These are phyloP conservation scores for Amborella trichopoda DNA, from an alignment of 164 flowering plant species.

Conservation along the genomic window DNA sequence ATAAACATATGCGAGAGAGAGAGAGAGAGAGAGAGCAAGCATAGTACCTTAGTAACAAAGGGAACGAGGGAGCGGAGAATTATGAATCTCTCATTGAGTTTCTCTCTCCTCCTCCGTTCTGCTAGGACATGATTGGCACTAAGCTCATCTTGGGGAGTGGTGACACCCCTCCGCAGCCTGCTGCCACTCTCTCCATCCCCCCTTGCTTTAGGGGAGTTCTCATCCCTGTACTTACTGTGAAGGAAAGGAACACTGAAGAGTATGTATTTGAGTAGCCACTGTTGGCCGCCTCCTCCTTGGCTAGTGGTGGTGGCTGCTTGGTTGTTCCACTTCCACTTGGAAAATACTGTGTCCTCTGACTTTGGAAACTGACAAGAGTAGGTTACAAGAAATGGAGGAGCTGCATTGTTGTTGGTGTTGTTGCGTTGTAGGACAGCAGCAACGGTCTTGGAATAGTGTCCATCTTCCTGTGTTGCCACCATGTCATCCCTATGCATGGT, in stretches of 20 bases:
- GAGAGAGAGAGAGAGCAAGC: neutral
- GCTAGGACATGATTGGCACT: slow-evolving; percentile 11
- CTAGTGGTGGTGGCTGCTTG: too few species aligned
- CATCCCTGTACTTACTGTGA: slow-evolving; percentile 38
- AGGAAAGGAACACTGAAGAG: slow-evolving; percentile 64
- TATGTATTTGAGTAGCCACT: slow-evolving; percentile 65
- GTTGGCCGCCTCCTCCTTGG: slow-evolving; percentile 45
- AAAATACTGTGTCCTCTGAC: slow-evolving; percentile 60
- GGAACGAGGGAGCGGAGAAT: slow-evolving; percentile 13
- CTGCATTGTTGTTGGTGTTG: too few species aligned
- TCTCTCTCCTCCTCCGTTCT: slow-evolving; percentile 13
- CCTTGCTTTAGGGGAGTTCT: slow-evolving; percentile 22
- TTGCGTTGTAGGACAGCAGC: slow-evolving; percentile 54
- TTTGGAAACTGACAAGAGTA: too few species aligned
- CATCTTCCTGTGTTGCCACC: slow-evolving; percentile 53
- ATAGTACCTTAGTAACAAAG: slow-evolving; percentile 11
- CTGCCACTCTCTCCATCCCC: slow-evolving; percentile 16
- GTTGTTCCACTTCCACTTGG: slow-evolving; percentile 40
- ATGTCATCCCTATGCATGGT: too few species aligned
- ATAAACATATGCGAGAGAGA: too few species aligned
- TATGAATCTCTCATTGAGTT: slow-evolving; percentile 14
- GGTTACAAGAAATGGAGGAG: too few species aligned
- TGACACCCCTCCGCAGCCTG: slow-evolving; percentile 19
- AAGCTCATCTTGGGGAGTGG: slow-evolving; percentile 27
- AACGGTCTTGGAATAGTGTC: slow-evolving; percentile 74